Evolutionary conservation across 768 basidiomycete species (phyloP).

Genomic region (Kwoniella botswanensis): DNA sequence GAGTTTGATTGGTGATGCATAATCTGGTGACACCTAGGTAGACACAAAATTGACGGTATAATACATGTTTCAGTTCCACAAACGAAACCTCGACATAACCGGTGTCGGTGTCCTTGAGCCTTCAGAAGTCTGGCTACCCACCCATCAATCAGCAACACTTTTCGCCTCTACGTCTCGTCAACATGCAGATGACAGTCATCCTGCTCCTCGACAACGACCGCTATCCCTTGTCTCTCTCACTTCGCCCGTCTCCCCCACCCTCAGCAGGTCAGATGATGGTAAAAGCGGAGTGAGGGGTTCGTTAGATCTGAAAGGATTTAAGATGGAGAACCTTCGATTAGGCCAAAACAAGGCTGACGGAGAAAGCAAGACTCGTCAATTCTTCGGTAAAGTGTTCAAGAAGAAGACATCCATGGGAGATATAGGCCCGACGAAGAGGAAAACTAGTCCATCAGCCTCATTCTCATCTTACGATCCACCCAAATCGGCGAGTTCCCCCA

Average conservation of each 20-base stretch:
- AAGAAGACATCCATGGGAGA: conserved; percentile 35
- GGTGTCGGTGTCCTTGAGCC: conserved; percentile 54
- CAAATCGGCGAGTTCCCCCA: neutral
- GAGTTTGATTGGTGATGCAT: conserved; percentile 16
- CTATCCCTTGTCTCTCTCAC: conserved; percentile 42
- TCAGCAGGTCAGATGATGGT: conserved; percentile 34
- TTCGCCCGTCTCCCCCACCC: conserved; percentile 38
- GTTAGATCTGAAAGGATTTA: conserved; percentile 40
- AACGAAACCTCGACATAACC: conserved; percentile 50
- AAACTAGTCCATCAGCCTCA: conserved; percentile 28
- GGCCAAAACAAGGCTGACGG: conserved; percentile 25
- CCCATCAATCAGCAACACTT: conserved; percentile 6
- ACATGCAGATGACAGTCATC: conserved; percentile 22
- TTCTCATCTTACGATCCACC: conserved; percentile 17
- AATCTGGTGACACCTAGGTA: too few species aligned
- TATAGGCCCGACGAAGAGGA: neutral
- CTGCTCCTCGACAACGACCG: conserved; percentile 22
- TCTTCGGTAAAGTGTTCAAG: conserved; percentile 57
- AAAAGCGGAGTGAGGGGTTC: conserved; percentile 22
- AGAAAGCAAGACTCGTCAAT: conserved; percentile 47
- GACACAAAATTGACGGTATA: too few species aligned
- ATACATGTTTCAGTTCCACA: conserved; percentile 43
- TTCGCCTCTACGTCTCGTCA: conserved; percentile 12
- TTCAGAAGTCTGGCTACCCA: conserved; percentile 45
- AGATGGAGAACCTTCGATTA: conserved; percentile 30